Evolutionary conservation across 768 basidiomycete species (phyloP), one percentile per base, ranked within the genome.

Genomic region (Rhodotorula kratochvilovae): DNA sequence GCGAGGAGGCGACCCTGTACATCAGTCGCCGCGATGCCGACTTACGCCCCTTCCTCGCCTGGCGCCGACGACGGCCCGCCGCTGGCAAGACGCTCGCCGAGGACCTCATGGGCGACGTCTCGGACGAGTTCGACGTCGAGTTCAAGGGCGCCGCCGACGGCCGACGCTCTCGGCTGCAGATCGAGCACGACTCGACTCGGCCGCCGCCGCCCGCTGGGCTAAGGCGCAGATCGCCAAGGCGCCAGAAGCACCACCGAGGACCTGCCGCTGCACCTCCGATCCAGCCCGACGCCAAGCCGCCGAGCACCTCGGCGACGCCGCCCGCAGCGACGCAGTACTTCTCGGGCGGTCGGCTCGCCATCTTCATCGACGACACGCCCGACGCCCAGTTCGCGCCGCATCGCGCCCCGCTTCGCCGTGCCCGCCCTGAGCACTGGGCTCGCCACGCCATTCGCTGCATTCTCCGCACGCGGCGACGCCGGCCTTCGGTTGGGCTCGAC

Each of bases 31-130:
- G 36, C 39, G 31, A 35, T 5, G 42, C 39, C 11, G 19, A 60
- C 10, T 36, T 11, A 1, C 11, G 45, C 17, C 39, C 12, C 39
- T 29, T 43, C 58, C 17, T 60, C 76, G 19, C 66, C 78, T 25
- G n/a, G 35, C 48, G 61, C 39, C 61, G 48, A 62, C 36, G 61
- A 51, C 63, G 43, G n/a, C 31, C 35, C 42, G 45, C 31, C 70
- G 65, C 10, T 19, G 66, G 35, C 36, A 72, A 12, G 79, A 80
- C 60, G 75, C 80, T 43, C 79, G 80, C 16, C 57, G 55, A 57
- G 33, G 21, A 33, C 39, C 17, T 46, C 45, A 46, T 46, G 17
- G 45, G 45, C 45, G 45, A 46, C 45, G 16, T 46, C 29, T 33
- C n/a, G 8, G 31, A 16, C 29, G 53, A 54, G 12, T 45, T 60